Conservation (phyloP, 768 basidiomycete species). For the Pisolithus sp. region DNA sequence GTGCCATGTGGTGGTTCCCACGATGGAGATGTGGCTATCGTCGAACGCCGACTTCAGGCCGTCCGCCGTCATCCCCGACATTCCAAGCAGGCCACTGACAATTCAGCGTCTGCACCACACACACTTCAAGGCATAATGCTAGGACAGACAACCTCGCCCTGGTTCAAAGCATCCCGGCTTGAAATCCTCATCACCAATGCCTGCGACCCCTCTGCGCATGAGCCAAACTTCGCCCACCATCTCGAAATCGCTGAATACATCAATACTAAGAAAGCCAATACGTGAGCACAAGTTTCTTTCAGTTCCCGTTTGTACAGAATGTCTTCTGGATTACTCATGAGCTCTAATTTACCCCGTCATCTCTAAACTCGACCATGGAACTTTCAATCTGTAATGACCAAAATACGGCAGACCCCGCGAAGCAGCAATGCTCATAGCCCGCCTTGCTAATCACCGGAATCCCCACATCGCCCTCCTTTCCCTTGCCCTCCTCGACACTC, state of each 20-base stretch:
- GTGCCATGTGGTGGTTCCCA: background rate
- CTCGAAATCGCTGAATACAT: slow-evolving; percentile 92
- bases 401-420: slow-evolving; percentile 67
- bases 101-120: too few relatives aligned
- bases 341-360: background rate
- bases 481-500: slow-evolving; percentile 79
- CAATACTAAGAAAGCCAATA: slow-evolving; percentile 94
- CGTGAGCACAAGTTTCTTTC: slow-evolving; percentile 42
- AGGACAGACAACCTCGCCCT: slow-evolving; percentile 43
- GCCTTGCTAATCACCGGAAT: slow-evolving; percentile 86
- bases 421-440: slow-evolving; percentile 78
- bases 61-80: too few relatives aligned
- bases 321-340: background rate
- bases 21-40: background rate
- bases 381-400: background rate
- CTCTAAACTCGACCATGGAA: background rate
- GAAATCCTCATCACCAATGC: slow-evolving; percentile 74
- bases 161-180: slow-evolving; percentile 54
- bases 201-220: slow-evolving; percentile 78
- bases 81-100: too few relatives aligned
- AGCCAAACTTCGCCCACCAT: slow-evolving; percentile 88
- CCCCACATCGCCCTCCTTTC: slow-evolving; percentile 87
- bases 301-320: background rate
- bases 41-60: background rate
- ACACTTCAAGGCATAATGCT: slow-evolving; percentile 33